Evolutionary conservation across 1,139 yeast genomes (phyloP), one percentile per base, ranked within the genome.

Genomic region (Suhomyces bolitotheri): DNA sequence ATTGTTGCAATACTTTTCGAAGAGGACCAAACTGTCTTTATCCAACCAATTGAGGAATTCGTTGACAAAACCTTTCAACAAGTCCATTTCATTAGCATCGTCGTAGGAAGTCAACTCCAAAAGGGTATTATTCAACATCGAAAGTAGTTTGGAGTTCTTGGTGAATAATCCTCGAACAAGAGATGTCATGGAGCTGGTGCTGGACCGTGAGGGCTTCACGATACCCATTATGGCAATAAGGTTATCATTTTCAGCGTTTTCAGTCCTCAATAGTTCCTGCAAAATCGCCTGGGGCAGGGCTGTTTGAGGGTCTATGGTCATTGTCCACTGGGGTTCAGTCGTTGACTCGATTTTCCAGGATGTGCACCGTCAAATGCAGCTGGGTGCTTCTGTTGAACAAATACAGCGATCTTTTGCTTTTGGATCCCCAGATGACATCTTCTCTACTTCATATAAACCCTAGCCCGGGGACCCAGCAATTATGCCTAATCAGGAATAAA

Each of bases 101-200:
- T 34, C 41, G 17, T 31, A 34, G 11, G 45, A 44, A n/a, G 43
- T 40, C 11, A 40, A 36, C 12, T 52, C 56, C 4, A 40, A 44
- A 9, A 45, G 31, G 20, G 54, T 45, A 12, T 22, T 34, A 33
- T 54, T 47, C 16, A 68, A 46, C 4, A 59, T 28, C 10, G 54
- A 41, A 14, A 65, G 46, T 19, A 71, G 51, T 30, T 56, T 58
- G 33, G 59, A 51, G 49, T 68, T 69, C 42, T 63, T 65, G 27
- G 76, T 70, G 50, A 64, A 63, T 28, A 70, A 50, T 0, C 76
- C 76, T 36, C 76, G 53, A 10, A 64, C 56, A 19, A 68, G 49
- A 3, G 73, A 52, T 5, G 67, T 53, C 10, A 65, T 38, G 3
- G 66, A 56, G 16, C 59, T 38, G 12, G 55, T 51, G 8, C 60